These are phyloP conservation scores for Vanilla planifolia DNA, from an alignment of 106 monocot species.

Conservation along the genomic window DNA sequence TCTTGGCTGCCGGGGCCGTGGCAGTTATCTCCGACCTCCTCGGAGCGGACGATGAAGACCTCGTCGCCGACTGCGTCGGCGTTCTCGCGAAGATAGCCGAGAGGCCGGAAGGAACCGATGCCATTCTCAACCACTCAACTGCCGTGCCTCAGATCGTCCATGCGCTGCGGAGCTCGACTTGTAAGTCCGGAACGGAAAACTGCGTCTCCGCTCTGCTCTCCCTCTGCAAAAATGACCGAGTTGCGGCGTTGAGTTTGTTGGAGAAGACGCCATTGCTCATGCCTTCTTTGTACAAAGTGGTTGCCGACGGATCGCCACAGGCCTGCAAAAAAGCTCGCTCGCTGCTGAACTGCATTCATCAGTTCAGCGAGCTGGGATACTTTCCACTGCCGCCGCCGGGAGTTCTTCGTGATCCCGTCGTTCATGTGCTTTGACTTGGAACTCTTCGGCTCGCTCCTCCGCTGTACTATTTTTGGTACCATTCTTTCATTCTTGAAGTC, in stretches of 20 bases:
- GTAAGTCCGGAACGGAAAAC: conserved; percentile 38
- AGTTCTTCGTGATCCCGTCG: conserved; percentile 19
- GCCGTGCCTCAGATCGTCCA: conserved; percentile 24
- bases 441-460: background rate
- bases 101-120: conserved; percentile 30
- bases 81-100: conserved; percentile 56
- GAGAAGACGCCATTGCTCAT: conserved; percentile 44
- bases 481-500: conserved; percentile 5
- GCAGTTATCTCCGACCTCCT: conserved; percentile 27
- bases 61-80: conserved; percentile 39
- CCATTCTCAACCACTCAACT: conserved; percentile 22
- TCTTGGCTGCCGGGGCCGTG: conserved; percentile 33
- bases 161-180: conserved; percentile 32
- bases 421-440: conserved; percentile 17
- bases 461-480: background rate
- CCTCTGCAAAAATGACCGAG: conserved; percentile 51
- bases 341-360: conserved; percentile 39
- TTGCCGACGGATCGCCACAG: conserved; percentile 39
- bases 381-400: background rate
- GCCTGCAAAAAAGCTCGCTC: conserved; percentile 60
- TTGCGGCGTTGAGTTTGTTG: conserved; percentile 20
- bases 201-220: conserved; percentile 42
- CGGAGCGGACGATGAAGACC: conserved; percentile 41
- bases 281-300: conserved; percentile 38
- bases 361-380: conserved; percentile 10